Evolutionary conservation across 345 rosid genomes (phyloP).

Genomic region (Tarenaya hassleriana): DNA sequence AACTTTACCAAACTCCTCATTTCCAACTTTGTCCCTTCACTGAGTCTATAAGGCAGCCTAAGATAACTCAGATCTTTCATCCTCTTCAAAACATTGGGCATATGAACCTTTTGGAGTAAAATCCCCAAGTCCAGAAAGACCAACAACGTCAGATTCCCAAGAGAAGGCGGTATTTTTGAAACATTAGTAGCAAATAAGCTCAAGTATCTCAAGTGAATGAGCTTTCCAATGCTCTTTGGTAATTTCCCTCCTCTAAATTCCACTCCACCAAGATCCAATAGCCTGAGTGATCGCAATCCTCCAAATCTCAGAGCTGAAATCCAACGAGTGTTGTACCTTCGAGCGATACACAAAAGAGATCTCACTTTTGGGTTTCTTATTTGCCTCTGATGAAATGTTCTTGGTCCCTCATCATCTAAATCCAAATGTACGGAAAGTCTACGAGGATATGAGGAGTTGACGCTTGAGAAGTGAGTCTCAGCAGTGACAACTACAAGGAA

Average conservation of each 20-base stretch:
- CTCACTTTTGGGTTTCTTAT: not conserved
- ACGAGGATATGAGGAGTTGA: slow-evolving; percentile 4
- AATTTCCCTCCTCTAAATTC: not conserved
- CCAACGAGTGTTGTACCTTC: not conserved
- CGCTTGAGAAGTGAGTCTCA: not conserved
- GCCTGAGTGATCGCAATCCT: slow-evolving; percentile 21
- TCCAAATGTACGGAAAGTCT: slow-evolving; percentile 15
- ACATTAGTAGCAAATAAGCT: not conserved
- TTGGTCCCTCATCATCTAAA: not conserved
- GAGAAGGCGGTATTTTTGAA: slow-evolving; percentile 14
- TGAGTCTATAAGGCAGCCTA: not conserved
- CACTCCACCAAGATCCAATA: slow-evolving; percentile 25
- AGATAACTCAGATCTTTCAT: slow-evolving; percentile 13
- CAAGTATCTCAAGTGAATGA: slow-evolving; percentile 33
- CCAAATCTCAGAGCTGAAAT: not conserved
- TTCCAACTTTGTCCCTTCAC: not conserved
- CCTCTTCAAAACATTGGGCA: slow-evolving; percentile 6
- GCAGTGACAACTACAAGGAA: slow-evolving; percentile 1
- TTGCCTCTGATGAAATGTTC: not conserved
- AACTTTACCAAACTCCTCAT: slow-evolving; percentile 9
- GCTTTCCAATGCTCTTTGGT: slow-evolving; percentile 21
- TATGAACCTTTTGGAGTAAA: not conserved
- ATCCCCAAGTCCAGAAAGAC: slow-evolving; percentile 6
- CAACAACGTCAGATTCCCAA: slow-evolving; percentile 9
- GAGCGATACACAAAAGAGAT: not conserved